Percentiles rank a stretch among this genome's conserved stretches.
Conservation (phyloP, 2,329 filamentous ascomycete species). For the Chrysoporthe cubensis region DNA sequence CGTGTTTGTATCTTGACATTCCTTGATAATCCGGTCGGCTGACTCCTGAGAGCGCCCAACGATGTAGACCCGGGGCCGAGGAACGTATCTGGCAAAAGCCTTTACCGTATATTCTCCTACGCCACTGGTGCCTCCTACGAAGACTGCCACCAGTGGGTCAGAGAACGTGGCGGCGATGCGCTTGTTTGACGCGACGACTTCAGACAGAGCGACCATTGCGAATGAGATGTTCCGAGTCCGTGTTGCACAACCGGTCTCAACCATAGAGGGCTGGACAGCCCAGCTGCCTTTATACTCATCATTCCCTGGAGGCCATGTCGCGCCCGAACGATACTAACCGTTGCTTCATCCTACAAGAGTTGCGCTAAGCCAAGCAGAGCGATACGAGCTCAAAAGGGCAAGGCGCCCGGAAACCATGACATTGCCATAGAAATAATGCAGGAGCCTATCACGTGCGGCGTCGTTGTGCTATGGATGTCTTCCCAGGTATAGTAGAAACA, state of each 20-base stretch:
- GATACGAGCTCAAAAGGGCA: slow-evolving; percentile 10
- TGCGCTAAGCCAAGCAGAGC: slow-evolving; percentile 6
- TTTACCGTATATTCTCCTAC: slow-evolving; percentile 54
- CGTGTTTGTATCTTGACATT: slow-evolving; percentile 45
- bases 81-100: slow-evolving; percentile 44
- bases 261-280: background rate
- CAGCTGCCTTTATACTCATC: background rate
- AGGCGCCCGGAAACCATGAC: background rate
- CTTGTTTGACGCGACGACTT: slow-evolving; percentile 40
- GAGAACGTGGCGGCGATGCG: slow-evolving; percentile 33
- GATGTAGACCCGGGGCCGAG: slow-evolving; percentile 51
- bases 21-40: slow-evolving; percentile 41
- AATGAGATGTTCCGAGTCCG: background rate
- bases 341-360: background rate
- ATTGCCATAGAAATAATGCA: background rate
- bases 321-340: no score
- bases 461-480: background rate
- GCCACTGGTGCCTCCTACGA: slow-evolving; percentile 57
- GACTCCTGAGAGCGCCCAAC: slow-evolving; percentile 47
- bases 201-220: slow-evolving; percentile 14
- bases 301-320: background rate
- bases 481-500: background rate
- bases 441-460: background rate
- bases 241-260: background rate
- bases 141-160: slow-evolving; percentile 45